phyloP scores from a whole-genome alignment of 805 yeast genomes.

The Yamadazyma olivae region DNA sequence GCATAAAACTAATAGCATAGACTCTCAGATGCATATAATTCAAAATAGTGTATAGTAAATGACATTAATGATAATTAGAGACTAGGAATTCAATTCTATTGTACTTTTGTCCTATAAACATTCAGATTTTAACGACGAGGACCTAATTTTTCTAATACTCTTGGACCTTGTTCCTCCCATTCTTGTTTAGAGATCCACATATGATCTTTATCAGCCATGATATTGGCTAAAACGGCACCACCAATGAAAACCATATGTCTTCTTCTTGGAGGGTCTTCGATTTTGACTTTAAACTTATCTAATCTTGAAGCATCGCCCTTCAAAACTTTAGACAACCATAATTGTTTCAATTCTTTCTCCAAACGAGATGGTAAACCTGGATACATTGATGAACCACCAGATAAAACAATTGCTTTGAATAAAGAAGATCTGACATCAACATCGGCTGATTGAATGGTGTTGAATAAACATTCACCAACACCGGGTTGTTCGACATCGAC shows the following conservation, averaged over 20 bases:
- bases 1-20: too few species aligned
- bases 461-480: slow-evolving; percentile 87
- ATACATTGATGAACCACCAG: slow-evolving; percentile 98
- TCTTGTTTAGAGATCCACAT: slow-evolving; percentile 97
- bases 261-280: slow-evolving; percentile 98
- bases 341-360: slow-evolving; percentile 93
- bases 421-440: slow-evolving; percentile 87
- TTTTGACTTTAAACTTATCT: slow-evolving; percentile 89
- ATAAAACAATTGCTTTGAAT: slow-evolving; percentile 86
- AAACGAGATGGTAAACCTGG: slow-evolving; percentile 96
- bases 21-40: slow-evolving; percentile 1
- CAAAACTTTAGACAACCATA: slow-evolving; percentile 88
- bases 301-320: slow-evolving; percentile 84
- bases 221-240: slow-evolving; percentile 96
- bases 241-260: slow-evolving; percentile 98
- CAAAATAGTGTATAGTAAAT: background rate
- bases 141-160: slow-evolving; percentile 82
- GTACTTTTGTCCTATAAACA: background rate
- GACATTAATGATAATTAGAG: slow-evolving; percentile 3
- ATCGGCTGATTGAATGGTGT: slow-evolving; percentile 92
- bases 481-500: slow-evolving; percentile 98
- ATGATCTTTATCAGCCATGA: slow-evolving; percentile 97
- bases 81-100: background rate
- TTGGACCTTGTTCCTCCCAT: slow-evolving; percentile 96
- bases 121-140: slow-evolving; percentile 53